A percentile compares a stretch with the other conserved stretches of the same genome.
These are phyloP conservation scores for Dionaea muscipula DNA, from an alignment of 179 eudicot genomes.

Conservation along the genomic window DNA sequence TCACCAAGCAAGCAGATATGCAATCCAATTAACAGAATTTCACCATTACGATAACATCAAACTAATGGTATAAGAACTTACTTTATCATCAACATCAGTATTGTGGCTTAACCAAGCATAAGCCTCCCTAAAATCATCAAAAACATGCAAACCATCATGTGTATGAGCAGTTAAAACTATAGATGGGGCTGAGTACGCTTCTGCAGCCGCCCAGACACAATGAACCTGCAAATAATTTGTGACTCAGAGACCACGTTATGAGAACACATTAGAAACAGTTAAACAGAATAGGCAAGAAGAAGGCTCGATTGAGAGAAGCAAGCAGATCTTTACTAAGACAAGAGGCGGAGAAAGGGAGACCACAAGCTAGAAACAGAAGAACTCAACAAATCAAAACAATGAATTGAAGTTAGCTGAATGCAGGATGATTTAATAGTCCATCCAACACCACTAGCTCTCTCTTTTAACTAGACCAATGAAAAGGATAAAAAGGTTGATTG, in stretches of 20 bases:
- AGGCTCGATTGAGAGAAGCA: too few relatives aligned
- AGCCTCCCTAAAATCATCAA: constrained; percentile 97
- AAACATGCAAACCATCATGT: constrained; percentile 71
- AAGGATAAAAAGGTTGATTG: too few relatives aligned
- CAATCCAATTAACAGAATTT: neutral
- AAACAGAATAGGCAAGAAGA: too few relatives aligned
- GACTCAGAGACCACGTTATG: constrained; percentile 1
- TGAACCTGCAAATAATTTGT: constrained; percentile 40
- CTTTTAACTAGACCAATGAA: too few relatives aligned
- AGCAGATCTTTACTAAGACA: too few relatives aligned
- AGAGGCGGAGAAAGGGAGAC: too few relatives aligned
- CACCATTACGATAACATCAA: neutral
- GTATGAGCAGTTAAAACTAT: constrained; percentile 75
- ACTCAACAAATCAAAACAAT: too few relatives aligned
- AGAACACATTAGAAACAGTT: too few relatives aligned
- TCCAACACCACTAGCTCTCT: too few relatives aligned
- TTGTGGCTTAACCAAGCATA: constrained; percentile 97
- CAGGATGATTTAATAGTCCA: too few relatives aligned
- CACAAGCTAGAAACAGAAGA: too few relatives aligned
- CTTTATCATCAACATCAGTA: constrained; percentile 93
- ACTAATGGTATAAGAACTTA: constrained; percentile 20
- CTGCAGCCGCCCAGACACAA: constrained; percentile 99
- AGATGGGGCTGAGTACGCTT: constrained; percentile 98
- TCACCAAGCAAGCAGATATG: neutral
- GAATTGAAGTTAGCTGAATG: too few relatives aligned